Evolutionary conservation across 768 basidiomycete species (phyloP).

Genomic region (Lactarius indigo): DNA sequence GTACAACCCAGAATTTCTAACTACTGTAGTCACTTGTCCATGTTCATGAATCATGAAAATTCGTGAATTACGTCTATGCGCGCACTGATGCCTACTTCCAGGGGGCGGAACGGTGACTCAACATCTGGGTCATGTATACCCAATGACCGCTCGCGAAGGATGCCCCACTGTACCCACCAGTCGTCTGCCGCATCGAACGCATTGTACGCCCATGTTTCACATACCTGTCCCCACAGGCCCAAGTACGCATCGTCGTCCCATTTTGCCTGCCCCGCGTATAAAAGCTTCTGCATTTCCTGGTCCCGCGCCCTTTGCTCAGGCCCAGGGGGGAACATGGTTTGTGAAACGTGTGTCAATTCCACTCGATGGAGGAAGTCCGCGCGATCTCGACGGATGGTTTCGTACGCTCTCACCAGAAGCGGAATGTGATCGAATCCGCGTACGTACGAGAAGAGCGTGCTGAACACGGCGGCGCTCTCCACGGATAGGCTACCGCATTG

Average conservation of each 20-base stretch:
- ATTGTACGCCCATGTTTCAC: constrained; percentile 22
- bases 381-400: constrained; percentile 13
- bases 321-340: constrained; percentile 21
- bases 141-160: constrained; percentile 24
- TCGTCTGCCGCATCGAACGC: constrained; percentile 26
- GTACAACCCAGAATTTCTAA: not conserved
- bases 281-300: not conserved
- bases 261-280: not conserved
- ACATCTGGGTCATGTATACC: not conserved
- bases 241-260: constrained; percentile 22
- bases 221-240: constrained; percentile 21
- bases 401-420: constrained; percentile 18
- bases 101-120: not conserved
- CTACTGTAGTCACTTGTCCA: not conserved
- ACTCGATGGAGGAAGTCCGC: constrained; percentile 13
- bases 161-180: constrained; percentile 27
- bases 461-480: constrained; percentile 18
- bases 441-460: constrained; percentile 20
- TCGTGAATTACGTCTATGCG: not conserved
- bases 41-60: not conserved
- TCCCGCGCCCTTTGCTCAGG: constrained; percentile 17
- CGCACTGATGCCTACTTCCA: constrained; percentile 14
- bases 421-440: constrained; percentile 19
- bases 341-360: constrained; percentile 4
- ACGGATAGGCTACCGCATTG: constrained; percentile 19